Evolutionary conservation across 768 basidiomycete species (phyloP), one percentile per base, ranked within the genome.

Genomic region (Agaricus subrufescens): DNA sequence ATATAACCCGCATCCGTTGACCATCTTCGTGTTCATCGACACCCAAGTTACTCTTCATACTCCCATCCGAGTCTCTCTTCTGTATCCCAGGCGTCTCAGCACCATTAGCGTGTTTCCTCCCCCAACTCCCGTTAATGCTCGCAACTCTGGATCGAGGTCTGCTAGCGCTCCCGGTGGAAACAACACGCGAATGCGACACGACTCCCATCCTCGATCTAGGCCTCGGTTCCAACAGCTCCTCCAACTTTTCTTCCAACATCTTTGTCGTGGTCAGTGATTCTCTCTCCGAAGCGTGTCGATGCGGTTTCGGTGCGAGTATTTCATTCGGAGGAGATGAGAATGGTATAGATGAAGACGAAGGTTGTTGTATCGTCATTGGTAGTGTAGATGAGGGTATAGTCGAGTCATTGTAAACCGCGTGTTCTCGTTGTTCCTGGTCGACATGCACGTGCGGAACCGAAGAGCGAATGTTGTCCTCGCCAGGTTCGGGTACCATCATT

Each of bases 251-350:
- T 27, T 56, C 55, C 12, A 56, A 15, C 12, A 56, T 9, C 10
- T 56, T 56, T 6, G 55, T 56, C 27, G 55, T 56, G 5, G 55
- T 56, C 27, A 48, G 55, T 30, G 55, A 56, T 8, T 56, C 47
- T 25, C 48, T 40, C 23, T 42, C 55, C 34, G 27, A 42, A 3
- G 7, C 27, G n/a, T 31, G 27, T 27, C 29, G 39, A 15, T 48
- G 38, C 7, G 55, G 55, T 44, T 56, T 48, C 15, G 55, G 55
- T n/a, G 55, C 40, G 5, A 44, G 40, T 14, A 52, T 52, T 44
- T 42, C 40, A 9, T 40, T 42, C 38, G 50, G 50, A 5, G 26
- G 37, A 11, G 12, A 10, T 26, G n/a, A 42, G 27, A 5, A 15
- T 26, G 30, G 4, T 8, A 19, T 26, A 31, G 14, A n/a, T 46